Conservation (phyloP, 108 stramenopile genomes). For the Skeletonema costatum region DNA sequence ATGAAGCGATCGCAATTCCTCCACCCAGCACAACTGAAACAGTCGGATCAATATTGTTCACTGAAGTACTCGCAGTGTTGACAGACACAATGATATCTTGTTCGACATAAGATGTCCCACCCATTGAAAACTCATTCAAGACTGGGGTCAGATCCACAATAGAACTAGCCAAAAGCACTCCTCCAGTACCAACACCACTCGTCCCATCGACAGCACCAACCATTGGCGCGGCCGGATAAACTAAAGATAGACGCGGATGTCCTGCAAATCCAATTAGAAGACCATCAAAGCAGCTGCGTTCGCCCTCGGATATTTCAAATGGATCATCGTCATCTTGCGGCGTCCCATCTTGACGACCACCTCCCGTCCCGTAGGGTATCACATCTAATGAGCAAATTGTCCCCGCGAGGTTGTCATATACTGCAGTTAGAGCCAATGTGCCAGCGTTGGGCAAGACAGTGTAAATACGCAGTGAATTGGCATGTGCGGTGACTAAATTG, state of each 20-base stretch:
- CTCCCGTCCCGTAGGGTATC: constrained; percentile 41
- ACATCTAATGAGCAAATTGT: constrained; percentile 66
- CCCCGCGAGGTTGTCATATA: constrained; percentile 75
- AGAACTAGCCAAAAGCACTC: constrained; percentile 66
- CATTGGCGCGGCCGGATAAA: constrained; percentile 51
- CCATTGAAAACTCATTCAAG: constrained; percentile 54
- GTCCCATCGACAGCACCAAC: constrained; percentile 19
- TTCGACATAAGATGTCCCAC: constrained; percentile 64
- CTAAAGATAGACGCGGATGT: constrained; percentile 66
- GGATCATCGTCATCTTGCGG: constrained; percentile 12
- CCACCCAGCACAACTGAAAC: constrained; percentile 78
- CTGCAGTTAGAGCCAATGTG: constrained; percentile 54
- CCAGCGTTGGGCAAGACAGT: constrained; percentile 56
- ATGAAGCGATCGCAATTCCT: constrained; percentile 74
- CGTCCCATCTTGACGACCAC: constrained; percentile 6
- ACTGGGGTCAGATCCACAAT: constrained; percentile 77
- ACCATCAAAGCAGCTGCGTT: constrained; percentile 45
- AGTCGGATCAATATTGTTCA: constrained; percentile 41
- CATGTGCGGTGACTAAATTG: constrained; percentile 83
- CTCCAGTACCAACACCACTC: constrained; percentile 36
- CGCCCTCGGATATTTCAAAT: neutral
- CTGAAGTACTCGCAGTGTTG: constrained; percentile 15
- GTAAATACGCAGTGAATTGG: constrained; percentile 71
- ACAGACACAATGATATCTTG: constrained; percentile 72
- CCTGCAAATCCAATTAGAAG: constrained; percentile 83